These are phyloP conservation scores for Calonectria fujianensis DNA, from an alignment of 2,329 filamentous ascomycete species.

Conservation along the genomic window DNA sequence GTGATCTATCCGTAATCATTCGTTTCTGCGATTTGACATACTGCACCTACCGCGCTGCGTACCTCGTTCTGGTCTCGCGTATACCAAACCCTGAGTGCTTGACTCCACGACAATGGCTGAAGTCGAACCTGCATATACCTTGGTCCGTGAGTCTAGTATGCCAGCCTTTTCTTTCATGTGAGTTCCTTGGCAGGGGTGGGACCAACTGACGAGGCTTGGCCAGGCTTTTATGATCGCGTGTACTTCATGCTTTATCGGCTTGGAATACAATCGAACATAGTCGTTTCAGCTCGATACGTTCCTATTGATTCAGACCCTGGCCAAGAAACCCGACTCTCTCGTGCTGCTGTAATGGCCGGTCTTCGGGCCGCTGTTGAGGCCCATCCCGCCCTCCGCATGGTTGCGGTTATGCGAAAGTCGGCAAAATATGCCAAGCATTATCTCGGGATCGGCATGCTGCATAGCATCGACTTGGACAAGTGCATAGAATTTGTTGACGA, in stretches of 20 bases:
- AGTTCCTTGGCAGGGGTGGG: neutral
- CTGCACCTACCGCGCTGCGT: neutral
- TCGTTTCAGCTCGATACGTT: conserved; percentile 49
- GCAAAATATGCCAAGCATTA: conserved; percentile 33
- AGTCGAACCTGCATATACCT: conserved; percentile 23
- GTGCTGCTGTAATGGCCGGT: conserved; percentile 40
- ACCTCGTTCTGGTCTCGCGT: too few species aligned
- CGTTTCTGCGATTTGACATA: neutral
- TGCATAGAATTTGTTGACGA: conserved; percentile 41
- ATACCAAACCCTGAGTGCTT: neutral
- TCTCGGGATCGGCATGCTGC: conserved; percentile 33
- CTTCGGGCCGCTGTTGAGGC: conserved; percentile 43
- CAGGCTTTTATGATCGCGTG: conserved; percentile 39
- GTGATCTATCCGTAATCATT: too few species aligned
- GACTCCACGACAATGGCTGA: neutral
- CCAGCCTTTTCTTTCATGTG: neutral
- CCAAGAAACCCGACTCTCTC: neutral
- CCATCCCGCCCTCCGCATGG: conserved; percentile 44
- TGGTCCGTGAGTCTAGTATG: conserved; percentile 37
- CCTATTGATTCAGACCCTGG: neutral
- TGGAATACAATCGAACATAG: conserved; percentile 50
- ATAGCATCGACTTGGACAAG: conserved; percentile 35
- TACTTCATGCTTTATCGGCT: conserved; percentile 45
- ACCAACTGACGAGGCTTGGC: neutral
- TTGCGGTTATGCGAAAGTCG: conserved; percentile 39